These are phyloP conservation scores for Candida namnaoensis DNA, from an alignment of 805 yeast species.

Conservation along the genomic window DNA sequence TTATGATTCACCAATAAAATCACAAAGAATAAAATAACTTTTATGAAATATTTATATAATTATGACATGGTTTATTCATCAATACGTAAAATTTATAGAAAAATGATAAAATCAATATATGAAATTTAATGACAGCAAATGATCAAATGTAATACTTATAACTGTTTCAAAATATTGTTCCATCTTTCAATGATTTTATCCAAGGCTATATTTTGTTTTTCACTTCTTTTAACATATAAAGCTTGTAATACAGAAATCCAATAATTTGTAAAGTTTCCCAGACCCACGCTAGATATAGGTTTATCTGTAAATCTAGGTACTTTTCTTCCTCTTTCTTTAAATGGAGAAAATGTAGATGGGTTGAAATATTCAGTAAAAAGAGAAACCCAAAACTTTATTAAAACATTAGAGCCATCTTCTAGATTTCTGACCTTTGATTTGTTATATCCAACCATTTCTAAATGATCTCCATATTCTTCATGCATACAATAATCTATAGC, in stretches of 20 bases:
- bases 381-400: slow-evolving; percentile 44
- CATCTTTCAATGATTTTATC: slow-evolving; percentile 24
- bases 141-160: background rate
- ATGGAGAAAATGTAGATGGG: slow-evolving; percentile 10
- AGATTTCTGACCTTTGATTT: slow-evolving; percentile 25
- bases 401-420: slow-evolving; percentile 29
- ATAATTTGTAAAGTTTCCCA: slow-evolving; percentile 34
- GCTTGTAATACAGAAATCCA: slow-evolving; percentile 41
- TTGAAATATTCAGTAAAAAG: slow-evolving; percentile 46
- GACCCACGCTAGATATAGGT: slow-evolving; percentile 22
- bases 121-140: slow-evolving; percentile 1
- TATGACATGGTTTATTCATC: too few species aligned
- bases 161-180: slow-evolving; percentile 12
- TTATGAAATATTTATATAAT: too few species aligned
- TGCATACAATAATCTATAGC: slow-evolving; percentile 44
- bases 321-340: slow-evolving; percentile 17
- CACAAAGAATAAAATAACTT: background rate
- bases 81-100: too few species aligned
- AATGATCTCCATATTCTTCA: slow-evolving; percentile 47
- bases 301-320: slow-evolving; percentile 11
- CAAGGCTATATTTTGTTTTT: slow-evolving; percentile 23
- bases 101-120: slow-evolving; percentile 1
- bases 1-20: background rate
- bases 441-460: slow-evolving; percentile 42
- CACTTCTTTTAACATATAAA: slow-evolving; percentile 30